Percentiles rank a stretch among this genome's conserved stretches.
phyloP scores from a whole-genome alignment of 495 filamentous ascomycete genomes.

The Talaromyces wortmannii region DNA sequence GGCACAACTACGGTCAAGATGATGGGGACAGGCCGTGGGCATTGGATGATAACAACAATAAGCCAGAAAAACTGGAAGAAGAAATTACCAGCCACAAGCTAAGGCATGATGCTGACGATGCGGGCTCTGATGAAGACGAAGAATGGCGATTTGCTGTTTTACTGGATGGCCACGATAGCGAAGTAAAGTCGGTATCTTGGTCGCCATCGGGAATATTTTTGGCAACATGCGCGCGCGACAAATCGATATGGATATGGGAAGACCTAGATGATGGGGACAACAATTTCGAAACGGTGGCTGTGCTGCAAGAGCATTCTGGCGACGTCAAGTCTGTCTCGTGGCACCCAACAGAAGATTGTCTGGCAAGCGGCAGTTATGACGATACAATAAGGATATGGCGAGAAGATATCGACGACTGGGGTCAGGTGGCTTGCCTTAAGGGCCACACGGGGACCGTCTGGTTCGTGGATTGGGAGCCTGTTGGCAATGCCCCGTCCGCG shows the following conservation, averaged over 20 bases:
- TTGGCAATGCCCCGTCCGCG: constrained; percentile 13
- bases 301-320: constrained; percentile 86
- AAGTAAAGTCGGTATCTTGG: constrained; percentile 84
- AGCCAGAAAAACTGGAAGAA: neutral
- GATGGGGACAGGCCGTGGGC: constrained; percentile 15
- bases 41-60: constrained; percentile 9
- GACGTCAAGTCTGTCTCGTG: constrained; percentile 93
- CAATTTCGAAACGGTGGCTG: constrained; percentile 92
- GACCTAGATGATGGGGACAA: constrained; percentile 77
- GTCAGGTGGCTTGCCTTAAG: constrained; percentile 72
- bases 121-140: constrained; percentile 56
- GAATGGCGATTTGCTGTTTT: constrained; percentile 86
- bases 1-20: constrained; percentile 38
- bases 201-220: constrained; percentile 71
- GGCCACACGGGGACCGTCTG: constrained; percentile 81
- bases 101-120: constrained; percentile 1
- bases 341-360: constrained; percentile 74
- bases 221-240: constrained; percentile 86
- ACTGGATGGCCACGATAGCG: constrained; percentile 87
- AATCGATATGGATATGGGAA: constrained; percentile 99
- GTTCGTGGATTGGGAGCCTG: constrained; percentile 73
- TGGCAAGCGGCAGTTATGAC: constrained; percentile 87
- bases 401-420: constrained; percentile 91
- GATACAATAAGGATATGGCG: constrained; percentile 83
- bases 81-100: constrained; percentile 8